Evolutionary conservation across 1,284 basidiomycete genomes (phyloP), one percentile per base, ranked within the genome.

Genomic region (Apiotrichum gamsii): DNA sequence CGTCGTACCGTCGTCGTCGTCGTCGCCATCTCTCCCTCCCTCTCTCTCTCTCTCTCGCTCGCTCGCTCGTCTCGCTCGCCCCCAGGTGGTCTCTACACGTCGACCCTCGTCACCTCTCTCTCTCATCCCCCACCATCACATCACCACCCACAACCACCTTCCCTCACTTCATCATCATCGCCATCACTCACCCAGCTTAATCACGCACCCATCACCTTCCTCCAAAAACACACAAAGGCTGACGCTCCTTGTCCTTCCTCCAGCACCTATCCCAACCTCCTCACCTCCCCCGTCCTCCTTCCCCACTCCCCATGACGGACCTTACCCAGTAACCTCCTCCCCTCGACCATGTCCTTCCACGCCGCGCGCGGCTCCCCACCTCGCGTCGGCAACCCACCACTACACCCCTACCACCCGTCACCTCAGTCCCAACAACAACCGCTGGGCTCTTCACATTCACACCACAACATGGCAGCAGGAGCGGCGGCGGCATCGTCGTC

Each of bases 321-420:
- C 8, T 20, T 20, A 8, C 19, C 20, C 19, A 21, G 13, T 23
- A 9, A 14, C 34, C 16, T 19, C 33, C 4, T 13, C 5, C 33
- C 8, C 33, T 13, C 10, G n/a, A n/a, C 41, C 10, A 54, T 54
- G 52, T 45, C 52, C 38, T 47, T 41, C 32, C 34, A 41, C 33
- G 52, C 52, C 48, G 52, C 52, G 52, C 52, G 52, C 50, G 52
- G 52, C 44, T 47, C 52, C 28, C 45, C 52, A 36, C 52, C 52
- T 35, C 45, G 52, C 52, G 52, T 48, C 39, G 52, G 52, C 42
- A 24, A 23, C 29, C 38, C 44, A 30, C 32, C 44, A 9, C 30
- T 21, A 14, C 19, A 34, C 25, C 46, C 31, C 29, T 36, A 54
- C 3, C 28, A 40, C n/a, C n/a, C n/a, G n/a, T n/a, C n/a, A n/a